Percentiles rank a stretch among this genome's conserved stretches.
Evolutionary conservation across 495 filamentous ascomycete genomes (phyloP).

Genomic region (Xylona heveae): DNA sequence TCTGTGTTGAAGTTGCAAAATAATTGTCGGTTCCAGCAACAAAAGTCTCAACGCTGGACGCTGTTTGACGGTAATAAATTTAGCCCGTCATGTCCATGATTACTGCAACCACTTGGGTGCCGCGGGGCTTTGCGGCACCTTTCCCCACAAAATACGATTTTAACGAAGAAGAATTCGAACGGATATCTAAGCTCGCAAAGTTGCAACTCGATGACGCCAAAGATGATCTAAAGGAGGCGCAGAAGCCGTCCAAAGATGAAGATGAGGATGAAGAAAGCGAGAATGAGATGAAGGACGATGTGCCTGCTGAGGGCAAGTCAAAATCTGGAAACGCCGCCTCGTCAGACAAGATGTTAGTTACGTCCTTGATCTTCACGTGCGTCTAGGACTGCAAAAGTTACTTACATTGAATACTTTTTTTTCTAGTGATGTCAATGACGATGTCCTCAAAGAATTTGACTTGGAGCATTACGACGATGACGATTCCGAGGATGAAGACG

Average conservation of each 20-base stretch:
- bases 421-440: too few relatives aligned
- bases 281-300: slow-evolving; percentile 1
- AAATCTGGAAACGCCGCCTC: too few relatives aligned
- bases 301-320: background rate
- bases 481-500: slow-evolving; percentile 36
- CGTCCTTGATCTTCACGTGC: too few relatives aligned
- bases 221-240: slow-evolving; percentile 58
- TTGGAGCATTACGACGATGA: slow-evolving; percentile 87
- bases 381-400: too few relatives aligned
- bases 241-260: slow-evolving; percentile 15
- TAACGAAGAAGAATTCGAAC: slow-evolving; percentile 76
- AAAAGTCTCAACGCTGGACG: too few relatives aligned
- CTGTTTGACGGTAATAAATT: slow-evolving; percentile 5
- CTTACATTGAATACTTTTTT: too few relatives aligned
- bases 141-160: slow-evolving; percentile 83
- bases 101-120: slow-evolving; percentile 83
- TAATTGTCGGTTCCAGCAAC: too few relatives aligned
- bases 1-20: slow-evolving; percentile 4
- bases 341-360: too few relatives aligned
- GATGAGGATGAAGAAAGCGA: slow-evolving; percentile 7
- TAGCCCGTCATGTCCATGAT: slow-evolving; percentile 98
- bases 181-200: slow-evolving; percentile 76
- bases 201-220: slow-evolving; percentile 83
- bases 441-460: slow-evolving; percentile 86
- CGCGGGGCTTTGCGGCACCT: slow-evolving; percentile 76